Base-by-base conservation (phyloP, 2,329 filamentous ascomycete species). In the Arachnomyces sp. region DNA sequence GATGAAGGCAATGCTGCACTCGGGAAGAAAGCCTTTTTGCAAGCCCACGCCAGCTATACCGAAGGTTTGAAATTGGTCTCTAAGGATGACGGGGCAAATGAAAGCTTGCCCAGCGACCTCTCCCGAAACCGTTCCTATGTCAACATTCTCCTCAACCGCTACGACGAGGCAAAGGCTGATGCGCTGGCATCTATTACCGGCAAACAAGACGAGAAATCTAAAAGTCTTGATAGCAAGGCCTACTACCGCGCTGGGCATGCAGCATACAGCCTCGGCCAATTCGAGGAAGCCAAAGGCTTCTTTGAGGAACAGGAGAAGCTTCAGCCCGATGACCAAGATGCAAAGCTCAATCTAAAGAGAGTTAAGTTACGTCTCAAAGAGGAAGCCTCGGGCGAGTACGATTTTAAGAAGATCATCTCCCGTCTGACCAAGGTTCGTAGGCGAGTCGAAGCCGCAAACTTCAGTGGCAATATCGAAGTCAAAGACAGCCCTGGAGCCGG, bases 401-500 rank as follows among this genome's bases (percentile, higher is more conserved):
- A 33, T 33, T 33, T 25, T 9, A 5, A 25, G 21, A 25, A 25
- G 21, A 25, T 25, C 5, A 9, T 25, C 5, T 5, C 5, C 5
- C 5, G 21, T 9, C 21, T 25, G 31, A 11, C 13, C 11, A 33
- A 33, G 11, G 11, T 7, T 14, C 31, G 16, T 11, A 4, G 16
- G 13, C 13, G 42, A 15, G 44, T 62, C 3, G 62, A 66, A 46
- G 44, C 47, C 11, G 65, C 55, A 2, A 62, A 57, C 8, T 67
- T 65, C 47, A 43, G 61, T 6, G 30, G 45, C 2, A 56, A 59
- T 32, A 65, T 61, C 2, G 45, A 48, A 15, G 47, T 68, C 11
- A 48, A 39, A n/a, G 42, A 54, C 1, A 65, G 63, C 3, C 42
- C 46, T 0, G 48, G 53, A 17, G 54, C 62, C 47, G 68, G 69